These are phyloP conservation scores for Candida glaebosa DNA, from an alignment of 805 yeast species.

Conservation along the genomic window DNA sequence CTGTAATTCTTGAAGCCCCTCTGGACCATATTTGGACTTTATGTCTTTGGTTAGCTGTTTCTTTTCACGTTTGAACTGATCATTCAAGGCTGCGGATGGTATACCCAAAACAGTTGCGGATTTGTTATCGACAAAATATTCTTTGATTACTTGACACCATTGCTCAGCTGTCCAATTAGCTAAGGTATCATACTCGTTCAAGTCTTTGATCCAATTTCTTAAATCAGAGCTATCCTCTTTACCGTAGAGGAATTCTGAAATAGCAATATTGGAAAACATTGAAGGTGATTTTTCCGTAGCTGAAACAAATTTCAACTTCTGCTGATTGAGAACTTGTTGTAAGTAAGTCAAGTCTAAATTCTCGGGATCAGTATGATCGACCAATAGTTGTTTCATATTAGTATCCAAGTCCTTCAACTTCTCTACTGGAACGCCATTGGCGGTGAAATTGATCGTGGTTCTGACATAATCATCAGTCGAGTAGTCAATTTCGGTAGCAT, in stretches of 20 bases:
- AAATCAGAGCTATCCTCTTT: conserved; percentile 57
- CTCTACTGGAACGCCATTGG: conserved; percentile 76
- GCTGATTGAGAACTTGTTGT: conserved; percentile 64
- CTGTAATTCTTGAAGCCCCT: conserved; percentile 54
- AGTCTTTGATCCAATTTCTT: conserved; percentile 47
- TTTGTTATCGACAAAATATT: conserved; percentile 55
- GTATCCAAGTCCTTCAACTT: conserved; percentile 51
- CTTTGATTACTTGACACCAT: conserved; percentile 60
- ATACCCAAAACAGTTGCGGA: conserved; percentile 65
- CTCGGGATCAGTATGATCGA: conserved; percentile 45
- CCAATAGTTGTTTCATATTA: conserved; percentile 48
- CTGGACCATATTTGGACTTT: conserved; percentile 49
- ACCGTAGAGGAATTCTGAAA: conserved; percentile 80
- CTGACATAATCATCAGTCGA: conserved; percentile 72
- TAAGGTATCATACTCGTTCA: conserved; percentile 59
- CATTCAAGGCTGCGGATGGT: conserved; percentile 66
- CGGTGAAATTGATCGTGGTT: conserved; percentile 53
- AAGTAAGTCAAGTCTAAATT: conserved; percentile 63
- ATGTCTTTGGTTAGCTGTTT: conserved; percentile 49
- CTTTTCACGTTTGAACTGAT: conserved; percentile 46
- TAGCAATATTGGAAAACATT: conserved; percentile 61
- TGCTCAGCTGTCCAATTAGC: conserved; percentile 56
- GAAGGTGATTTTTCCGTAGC: conserved; percentile 63
- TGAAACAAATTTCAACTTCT: conserved; percentile 56
- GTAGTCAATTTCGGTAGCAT: conserved; percentile 66